Evolutionary conservation across 768 basidiomycete species (phyloP).

Genomic region (Russula vinacea): DNA sequence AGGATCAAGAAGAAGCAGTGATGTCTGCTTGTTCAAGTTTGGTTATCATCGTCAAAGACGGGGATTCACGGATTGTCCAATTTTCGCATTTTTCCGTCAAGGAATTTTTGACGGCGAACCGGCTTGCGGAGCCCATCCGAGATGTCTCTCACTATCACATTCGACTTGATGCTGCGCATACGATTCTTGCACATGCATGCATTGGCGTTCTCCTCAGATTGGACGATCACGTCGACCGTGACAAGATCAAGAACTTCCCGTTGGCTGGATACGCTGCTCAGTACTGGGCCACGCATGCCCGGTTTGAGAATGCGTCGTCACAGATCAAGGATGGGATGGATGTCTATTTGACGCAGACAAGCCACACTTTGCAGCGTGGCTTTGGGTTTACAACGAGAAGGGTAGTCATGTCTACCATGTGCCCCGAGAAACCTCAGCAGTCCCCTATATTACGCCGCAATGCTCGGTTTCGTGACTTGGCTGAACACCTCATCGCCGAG

Average conservation of each 20-base stretch:
- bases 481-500: background rate
- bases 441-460: background rate
- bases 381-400: background rate
- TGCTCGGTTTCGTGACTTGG: background rate
- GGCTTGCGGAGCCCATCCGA: background rate
- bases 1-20: background rate
- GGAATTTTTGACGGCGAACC: background rate
- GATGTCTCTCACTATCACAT: background rate
- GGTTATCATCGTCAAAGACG: background rate
- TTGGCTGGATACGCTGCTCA: background rate
- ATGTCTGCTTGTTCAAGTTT: background rate
- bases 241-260: background rate
- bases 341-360: background rate
- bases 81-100: conserved; percentile 5
- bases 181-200: background rate
- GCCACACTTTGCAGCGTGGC: background rate
- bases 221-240: background rate
- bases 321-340: background rate
- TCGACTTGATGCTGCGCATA: background rate
- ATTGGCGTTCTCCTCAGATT: background rate
- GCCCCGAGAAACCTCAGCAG: background rate
- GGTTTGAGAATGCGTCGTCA: background rate
- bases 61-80: background rate
- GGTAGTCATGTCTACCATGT: background rate
- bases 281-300: background rate